Evolutionary conservation across 2,329 filamentous ascomycete genomes (phyloP).

Genomic region (Arthrobotrys musiformis): DNA sequence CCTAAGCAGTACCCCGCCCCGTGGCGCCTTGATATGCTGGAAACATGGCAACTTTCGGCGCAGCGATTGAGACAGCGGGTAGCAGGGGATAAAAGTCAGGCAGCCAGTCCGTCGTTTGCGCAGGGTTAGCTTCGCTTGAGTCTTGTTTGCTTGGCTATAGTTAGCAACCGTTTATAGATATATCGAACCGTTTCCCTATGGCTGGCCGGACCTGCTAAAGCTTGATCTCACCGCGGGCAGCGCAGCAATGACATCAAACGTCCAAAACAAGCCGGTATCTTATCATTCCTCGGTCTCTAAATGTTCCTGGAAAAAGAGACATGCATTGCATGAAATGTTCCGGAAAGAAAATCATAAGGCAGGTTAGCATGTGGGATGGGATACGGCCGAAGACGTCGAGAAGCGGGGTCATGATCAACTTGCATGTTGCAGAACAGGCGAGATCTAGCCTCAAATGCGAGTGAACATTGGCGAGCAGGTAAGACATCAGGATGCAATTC

Average conservation of each 20-base stretch:
- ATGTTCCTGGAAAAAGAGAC: conserved; percentile 45
- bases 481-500: neutral
- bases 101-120: conserved; percentile 29
- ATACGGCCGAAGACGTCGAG: too few relatives aligned
- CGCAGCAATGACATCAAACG: neutral
- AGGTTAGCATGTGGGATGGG: conserved; percentile 17
- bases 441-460: conserved; percentile 4
- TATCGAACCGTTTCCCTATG: neutral
- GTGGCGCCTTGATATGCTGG: conserved; percentile 31
- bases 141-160: conserved; percentile 14
- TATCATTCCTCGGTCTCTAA: neutral
- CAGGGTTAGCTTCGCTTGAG: conserved; percentile 23
- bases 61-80: conserved; percentile 43
- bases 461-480: conserved; percentile 4
- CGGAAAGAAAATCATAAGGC: conserved; percentile 2
- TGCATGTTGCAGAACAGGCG: conserved; percentile 1
- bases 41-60: conserved; percentile 39
- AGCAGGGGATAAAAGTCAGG: conserved; percentile 33
- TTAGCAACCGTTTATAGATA: neutral
- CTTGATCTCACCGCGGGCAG: neutral
- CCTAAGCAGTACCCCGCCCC: neutral
- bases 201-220: neutral
- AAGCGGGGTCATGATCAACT: conserved; percentile 11
- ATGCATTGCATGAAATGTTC: conserved; percentile 36
- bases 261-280: neutral